Percentiles rank a stretch among this genome's conserved stretches.
phyloP scores from a whole-genome alignment of 2,329 filamentous ascomycete genomes.

The Fusarium mexicanum region DNA sequence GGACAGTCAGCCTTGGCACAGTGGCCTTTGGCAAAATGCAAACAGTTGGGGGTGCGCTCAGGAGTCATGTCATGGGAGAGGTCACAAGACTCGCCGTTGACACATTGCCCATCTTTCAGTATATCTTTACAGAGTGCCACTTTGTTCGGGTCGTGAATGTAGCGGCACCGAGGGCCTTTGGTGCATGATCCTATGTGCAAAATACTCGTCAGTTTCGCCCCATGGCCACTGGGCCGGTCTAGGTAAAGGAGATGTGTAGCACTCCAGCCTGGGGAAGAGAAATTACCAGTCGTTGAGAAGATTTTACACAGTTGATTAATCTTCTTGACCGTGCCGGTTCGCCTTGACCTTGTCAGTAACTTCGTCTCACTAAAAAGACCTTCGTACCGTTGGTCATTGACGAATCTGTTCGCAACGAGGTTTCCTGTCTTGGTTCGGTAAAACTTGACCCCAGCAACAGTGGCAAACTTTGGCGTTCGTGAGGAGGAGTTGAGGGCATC shows the following conservation, averaged over 20 bases:
- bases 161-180: slow-evolving; percentile 82
- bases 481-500: slow-evolving; percentile 69
- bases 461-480: slow-evolving; percentile 77
- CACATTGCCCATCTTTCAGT: slow-evolving; percentile 81
- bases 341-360: slow-evolving; percentile 56
- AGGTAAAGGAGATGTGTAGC: slow-evolving; percentile 32
- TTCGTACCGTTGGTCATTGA: slow-evolving; percentile 80
- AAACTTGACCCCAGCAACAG: slow-evolving; percentile 82
- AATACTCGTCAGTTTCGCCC: slow-evolving; percentile 56
- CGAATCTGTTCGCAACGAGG: slow-evolving; percentile 78
- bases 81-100: slow-evolving; percentile 82
- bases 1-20: slow-evolving; percentile 88
- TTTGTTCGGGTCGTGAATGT: slow-evolving; percentile 84
- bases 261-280: slow-evolving; percentile 51
- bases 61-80: slow-evolving; percentile 87
- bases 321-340: slow-evolving; percentile 69
- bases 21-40: slow-evolving; percentile 89
- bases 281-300: slow-evolving; percentile 76
- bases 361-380: slow-evolving; percentile 29
- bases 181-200: slow-evolving; percentile 77
- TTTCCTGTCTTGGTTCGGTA: slow-evolving; percentile 89
- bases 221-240: slow-evolving; percentile 50
- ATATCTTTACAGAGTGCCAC: slow-evolving; percentile 92
- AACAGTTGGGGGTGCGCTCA: slow-evolving; percentile 85
- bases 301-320: slow-evolving; percentile 77